Base-by-base conservation (phyloP, 192 early-diverging fungal species). In the Entomortierella parvispora region DNA sequence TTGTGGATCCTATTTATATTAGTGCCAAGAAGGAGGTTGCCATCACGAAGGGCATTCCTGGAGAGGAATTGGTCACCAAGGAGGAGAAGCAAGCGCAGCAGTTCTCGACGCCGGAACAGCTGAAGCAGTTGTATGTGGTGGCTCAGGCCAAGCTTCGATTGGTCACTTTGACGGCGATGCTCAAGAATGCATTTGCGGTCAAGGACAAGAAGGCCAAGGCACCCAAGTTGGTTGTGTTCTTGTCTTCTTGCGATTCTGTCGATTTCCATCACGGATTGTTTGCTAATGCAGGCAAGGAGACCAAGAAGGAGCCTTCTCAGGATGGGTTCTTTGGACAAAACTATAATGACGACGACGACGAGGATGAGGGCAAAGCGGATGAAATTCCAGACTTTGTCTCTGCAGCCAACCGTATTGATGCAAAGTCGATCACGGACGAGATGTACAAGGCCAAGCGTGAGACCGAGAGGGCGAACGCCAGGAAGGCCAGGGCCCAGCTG, bases 221-320 rank as follows among this genome's bases (percentile, higher is more conserved):
- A 4, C 81, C 80, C 26, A 96, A 96, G 78, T 80, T 93, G n/a
- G 92, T 99, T 42, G 90, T 99, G n/a, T 99, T 99, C 72, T 81
- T 97, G 63, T 92, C 95, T 28, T 93, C 91, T 47, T 93, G 93
- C 58, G 98, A 97, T 71, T 87, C 95, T 4, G 96, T 98, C 29
- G 96, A 99, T 84, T 99, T 96, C 81, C 93, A 96, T 79, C 91
- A 93, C 75, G 92, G 92, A 81, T 48, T 96, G 46, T 86, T 99
- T 49, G 86, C 86, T 0, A 89, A 94, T 65, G 85, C 86, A 9
- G 82, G 84, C 20, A 84, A 82, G 66, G 71, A 70, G 42, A 84
- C 32, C 40, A 70, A 71, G 62, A 80, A 49, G 44, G 78, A 70
- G 25, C 40, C 11, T 11, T 43, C 82, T 56, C 69, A 76, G 68